Conservation (phyloP, 2,329 filamentous ascomycete genomes). For the Coleophoma crateriformis region DNA sequence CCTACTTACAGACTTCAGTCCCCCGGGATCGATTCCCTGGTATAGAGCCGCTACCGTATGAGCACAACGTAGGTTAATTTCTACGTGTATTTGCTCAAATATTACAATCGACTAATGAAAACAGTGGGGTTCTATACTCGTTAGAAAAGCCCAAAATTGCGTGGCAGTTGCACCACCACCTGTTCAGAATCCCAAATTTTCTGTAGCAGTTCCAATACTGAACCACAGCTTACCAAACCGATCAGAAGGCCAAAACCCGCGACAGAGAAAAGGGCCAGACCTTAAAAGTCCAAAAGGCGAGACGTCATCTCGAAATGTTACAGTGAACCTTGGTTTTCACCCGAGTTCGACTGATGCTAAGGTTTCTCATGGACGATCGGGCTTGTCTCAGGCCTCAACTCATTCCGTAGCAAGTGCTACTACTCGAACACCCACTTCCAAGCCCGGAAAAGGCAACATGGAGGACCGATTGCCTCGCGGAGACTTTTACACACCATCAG, state of each 20-base stretch:
- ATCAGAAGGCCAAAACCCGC: too few species aligned
- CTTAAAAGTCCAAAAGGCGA: too few species aligned
- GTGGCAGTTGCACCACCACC: background rate
- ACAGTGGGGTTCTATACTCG: background rate
- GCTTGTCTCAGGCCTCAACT: background rate
- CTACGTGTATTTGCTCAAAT: background rate
- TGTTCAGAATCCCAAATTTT: too few species aligned
- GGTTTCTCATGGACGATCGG: background rate
- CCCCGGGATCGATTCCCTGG: background rate
- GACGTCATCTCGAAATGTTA: too few species aligned
- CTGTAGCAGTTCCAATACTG: too few species aligned
- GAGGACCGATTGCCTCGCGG: background rate
- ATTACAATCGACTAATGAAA: background rate
- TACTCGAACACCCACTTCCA: background rate
- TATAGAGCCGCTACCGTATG: background rate
- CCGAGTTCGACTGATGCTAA: background rate
- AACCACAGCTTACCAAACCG: too few species aligned
- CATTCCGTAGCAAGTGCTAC: background rate
- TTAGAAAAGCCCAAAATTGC: background rate
- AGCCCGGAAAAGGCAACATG: background rate
- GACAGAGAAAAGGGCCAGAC: too few species aligned
- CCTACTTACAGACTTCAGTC: background rate
- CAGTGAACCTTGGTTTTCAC: too few species aligned
- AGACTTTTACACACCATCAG: background rate
- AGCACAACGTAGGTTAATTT: too few species aligned